Evolutionary conservation across 2,329 filamentous ascomycete genomes (phyloP).

Genomic region (Tolypocladium tundrense): DNA sequence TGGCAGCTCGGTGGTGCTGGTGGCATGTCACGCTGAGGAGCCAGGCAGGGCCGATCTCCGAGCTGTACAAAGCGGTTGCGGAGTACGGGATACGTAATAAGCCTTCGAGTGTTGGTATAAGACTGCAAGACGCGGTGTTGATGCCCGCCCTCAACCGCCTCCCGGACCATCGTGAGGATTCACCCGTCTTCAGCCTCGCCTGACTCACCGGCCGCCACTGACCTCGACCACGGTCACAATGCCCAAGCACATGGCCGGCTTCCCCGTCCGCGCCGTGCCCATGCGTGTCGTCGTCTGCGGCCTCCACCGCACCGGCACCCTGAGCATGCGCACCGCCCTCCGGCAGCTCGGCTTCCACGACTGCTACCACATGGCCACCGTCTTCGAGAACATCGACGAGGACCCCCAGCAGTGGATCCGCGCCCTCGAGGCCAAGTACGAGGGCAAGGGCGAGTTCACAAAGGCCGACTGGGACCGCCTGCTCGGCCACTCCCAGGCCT

Average conservation of each 20-base stretch:
- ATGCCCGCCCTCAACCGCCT: too few relatives aligned
- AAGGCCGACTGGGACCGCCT: slow-evolving; percentile 34
- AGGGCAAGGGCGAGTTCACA: slow-evolving; percentile 17
- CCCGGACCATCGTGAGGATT: too few relatives aligned
- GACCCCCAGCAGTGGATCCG: slow-evolving; percentile 18
- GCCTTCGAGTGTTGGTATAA: background rate
- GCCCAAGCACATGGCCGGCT: background rate
- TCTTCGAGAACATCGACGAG: slow-evolving; percentile 9
- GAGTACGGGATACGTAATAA: background rate
- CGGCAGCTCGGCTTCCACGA: slow-evolving; percentile 18
- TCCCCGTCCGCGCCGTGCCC: slow-evolving; percentile 21
- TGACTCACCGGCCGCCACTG: too few relatives aligned
- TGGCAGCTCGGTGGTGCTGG: background rate
- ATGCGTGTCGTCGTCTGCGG: slow-evolving; percentile 30
- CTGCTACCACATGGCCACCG: slow-evolving; percentile 18
- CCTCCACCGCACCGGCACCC: slow-evolving; percentile 25
- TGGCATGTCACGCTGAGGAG: background rate
- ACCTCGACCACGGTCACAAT: background rate
- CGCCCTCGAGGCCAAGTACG: slow-evolving; percentile 22
- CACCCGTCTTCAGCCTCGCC: too few relatives aligned
- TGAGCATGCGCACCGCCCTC: slow-evolving; percentile 18
- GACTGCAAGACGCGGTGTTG: too few relatives aligned
- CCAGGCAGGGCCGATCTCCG: background rate
- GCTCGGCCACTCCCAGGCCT: slow-evolving; percentile 37
- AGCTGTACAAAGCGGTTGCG: background rate